These are phyloP conservation scores for Pseudogymnoascus sp. DNA, from an alignment of 2,329 filamentous ascomycete species.

Conservation along the genomic window DNA sequence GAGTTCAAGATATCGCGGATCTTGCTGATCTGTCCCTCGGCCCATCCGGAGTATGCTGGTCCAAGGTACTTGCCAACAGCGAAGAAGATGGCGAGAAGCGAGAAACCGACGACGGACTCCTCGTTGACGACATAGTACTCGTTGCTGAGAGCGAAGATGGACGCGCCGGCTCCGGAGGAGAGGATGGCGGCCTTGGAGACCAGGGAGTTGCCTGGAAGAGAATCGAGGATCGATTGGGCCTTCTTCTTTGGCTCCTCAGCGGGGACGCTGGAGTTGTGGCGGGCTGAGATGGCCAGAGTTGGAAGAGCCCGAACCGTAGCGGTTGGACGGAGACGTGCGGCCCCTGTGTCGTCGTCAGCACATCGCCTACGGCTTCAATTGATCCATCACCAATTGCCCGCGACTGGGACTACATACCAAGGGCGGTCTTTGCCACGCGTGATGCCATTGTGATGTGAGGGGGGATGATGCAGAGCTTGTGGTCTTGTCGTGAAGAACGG, in stretches of 20 bases:
- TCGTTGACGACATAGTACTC: slow-evolving; percentile 99
- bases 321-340: slow-evolving; percentile 79
- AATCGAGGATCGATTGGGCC: slow-evolving; percentile 89
- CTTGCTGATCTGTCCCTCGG: slow-evolving; percentile 78
- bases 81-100: slow-evolving; percentile 85
- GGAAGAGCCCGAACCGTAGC: slow-evolving; percentile 68
- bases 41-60: slow-evolving; percentile 88
- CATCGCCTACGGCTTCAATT: slow-evolving; percentile 15
- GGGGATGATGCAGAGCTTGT: slow-evolving; percentile 40
- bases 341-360: slow-evolving; percentile 42
- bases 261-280: slow-evolving; percentile 65
- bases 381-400: slow-evolving; percentile 10
- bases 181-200: slow-evolving; percentile 96
- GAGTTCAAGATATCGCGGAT: slow-evolving; percentile 93
- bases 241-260: slow-evolving; percentile 90
- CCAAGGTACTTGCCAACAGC: slow-evolving; percentile 90
- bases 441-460: slow-evolving; percentile 82
- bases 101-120: slow-evolving; percentile 91
- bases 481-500: slow-evolving; percentile 20
- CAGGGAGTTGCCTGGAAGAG: slow-evolving; percentile 84
- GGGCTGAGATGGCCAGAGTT: slow-evolving; percentile 61
- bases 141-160: slow-evolving; percentile 94
- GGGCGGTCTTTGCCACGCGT: slow-evolving; percentile 88
- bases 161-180: slow-evolving; percentile 82
- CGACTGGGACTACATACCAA: slow-evolving; percentile 58